Evolutionary conservation across 2,329 filamentous ascomycete species (phyloP), one percentile per base, ranked within the genome.

Genomic region (Incumbomyces lentus): DNA sequence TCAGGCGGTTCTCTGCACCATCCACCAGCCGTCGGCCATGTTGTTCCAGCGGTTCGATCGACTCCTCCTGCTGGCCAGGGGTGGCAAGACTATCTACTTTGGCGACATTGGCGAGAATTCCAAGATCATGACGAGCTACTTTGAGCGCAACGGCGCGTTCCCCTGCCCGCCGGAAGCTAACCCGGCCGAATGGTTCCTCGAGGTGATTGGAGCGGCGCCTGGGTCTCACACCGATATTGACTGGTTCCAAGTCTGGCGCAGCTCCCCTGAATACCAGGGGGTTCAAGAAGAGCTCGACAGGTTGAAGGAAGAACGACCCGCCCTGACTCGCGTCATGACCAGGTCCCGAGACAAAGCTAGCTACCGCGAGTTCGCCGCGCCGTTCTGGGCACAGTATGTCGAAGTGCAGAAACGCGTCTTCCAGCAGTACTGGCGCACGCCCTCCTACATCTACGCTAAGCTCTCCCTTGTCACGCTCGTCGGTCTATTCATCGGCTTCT

Each of bases 21-120:
- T 95, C 51, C 90, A 96, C 64, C 90, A 96, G 65, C 90, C 90
- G n/a, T 93, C 86, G 12, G 88, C 89, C 30, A 88, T 94, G 75
- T 74, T 95, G 44, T 95, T 95, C 71, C 86, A 95, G 63, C 83
- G 86, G 49, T 95, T 83, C 44, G 80, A 83, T 50, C 72, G 74
- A 1, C 64, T 83, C 1, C 65, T 83, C 0, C 79, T 84, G 62
- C 69, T 84, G 2, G 78, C 78, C 7, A 72, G 68, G 47, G 81
- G 81, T 32, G 81, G 81, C 1, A 77, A 72, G 58, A 83, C 79
- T 0, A 78, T 84, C 1, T 85, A 85, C 57, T 84, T 84, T 60
- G 81, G 81, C 6, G 70, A 82, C 2, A 78, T 84, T 34, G 81
- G 81, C 0, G 56, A 73, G 0, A 73, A 79, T 52, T 81, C 78